Base-by-base conservation (phyloP, 148 eudicot genomes). In the Dysphania ambrosioides region DNA sequence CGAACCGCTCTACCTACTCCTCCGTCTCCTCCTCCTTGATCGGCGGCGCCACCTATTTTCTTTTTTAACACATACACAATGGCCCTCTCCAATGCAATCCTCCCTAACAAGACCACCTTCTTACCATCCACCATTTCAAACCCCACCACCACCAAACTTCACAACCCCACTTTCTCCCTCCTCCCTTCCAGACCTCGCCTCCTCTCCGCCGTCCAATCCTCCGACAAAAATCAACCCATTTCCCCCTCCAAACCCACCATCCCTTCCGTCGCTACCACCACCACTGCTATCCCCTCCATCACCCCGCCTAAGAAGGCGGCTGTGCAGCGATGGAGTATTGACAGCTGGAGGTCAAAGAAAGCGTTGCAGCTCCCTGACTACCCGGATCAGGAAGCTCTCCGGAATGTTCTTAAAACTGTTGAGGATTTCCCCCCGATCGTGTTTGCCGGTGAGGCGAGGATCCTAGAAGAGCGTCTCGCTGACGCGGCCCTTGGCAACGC, bases 401-500 rank as follows among this genome's bases (percentile, higher is more conserved):
- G 83, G 3, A 40, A 82, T 18, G 88, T 86, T 12, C 79, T 88
- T 18, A 73, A 79, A 34, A 86, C 88, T 7, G 72, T 88, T 18
- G 85, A 85, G 56, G 66, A 85, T 76, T 82, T 88, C 75, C 56
- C 92, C 66, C 42, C 83, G 5, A 78, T 88, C 18, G 92, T 88
- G 19, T 86, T 88, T 41, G 92, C 92, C 4, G 89, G 89, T 0
- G 92, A 88, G 71, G 86, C 92, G 0, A 70, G 89, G 53, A 81
- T 72, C 49, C 81, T 88, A 2, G 83, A 81, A 27, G 83, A 81
- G 56, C 80, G 77, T 2, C 57, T 81, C 62, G 77, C 74, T 8
- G 88, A 88, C 29, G 89, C 89, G 7, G 89, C 92, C 12, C 79
- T 86, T 31, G 89, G 92, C 19, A 83, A 83, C 29, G 92, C 92